Conservation (phyloP, 192 early-diverging fungal species). For the Coemansia sp. region DNA sequence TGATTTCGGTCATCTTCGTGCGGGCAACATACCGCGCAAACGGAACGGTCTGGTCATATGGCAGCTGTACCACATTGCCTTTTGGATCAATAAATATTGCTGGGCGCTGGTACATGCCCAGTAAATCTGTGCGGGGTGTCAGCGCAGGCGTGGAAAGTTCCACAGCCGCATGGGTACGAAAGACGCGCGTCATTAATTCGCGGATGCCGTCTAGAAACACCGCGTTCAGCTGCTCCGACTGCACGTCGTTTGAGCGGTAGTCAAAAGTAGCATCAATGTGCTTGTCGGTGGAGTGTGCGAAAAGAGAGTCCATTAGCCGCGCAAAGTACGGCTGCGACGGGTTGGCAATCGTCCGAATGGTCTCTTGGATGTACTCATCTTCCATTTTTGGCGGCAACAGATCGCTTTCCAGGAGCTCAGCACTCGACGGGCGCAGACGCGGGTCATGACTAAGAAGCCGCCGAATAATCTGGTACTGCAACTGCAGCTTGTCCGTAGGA, state of each 20-base stretch:
- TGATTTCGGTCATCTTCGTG: slow-evolving; percentile 68
- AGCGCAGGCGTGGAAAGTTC: slow-evolving; percentile 80
- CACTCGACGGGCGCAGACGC: slow-evolving; percentile 73
- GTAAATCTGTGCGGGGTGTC: slow-evolving; percentile 65
- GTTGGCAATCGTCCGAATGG: slow-evolving; percentile 85
- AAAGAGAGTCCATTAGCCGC: slow-evolving; percentile 76
- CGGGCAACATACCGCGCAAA: slow-evolving; percentile 85
- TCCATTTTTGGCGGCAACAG: slow-evolving; percentile 81
- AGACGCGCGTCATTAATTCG: slow-evolving; percentile 74
- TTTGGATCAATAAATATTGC: slow-evolving; percentile 79
- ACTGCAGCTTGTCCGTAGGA: slow-evolving; percentile 59
- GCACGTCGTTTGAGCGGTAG: slow-evolving; percentile 57
- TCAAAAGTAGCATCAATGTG: slow-evolving; percentile 93
- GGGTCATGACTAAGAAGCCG: slow-evolving; percentile 73
- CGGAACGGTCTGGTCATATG: slow-evolving; percentile 87
- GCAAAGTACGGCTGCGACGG: slow-evolving; percentile 85
- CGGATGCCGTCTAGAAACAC: slow-evolving; percentile 69
- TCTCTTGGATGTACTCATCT: slow-evolving; percentile 88
- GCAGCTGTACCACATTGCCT: slow-evolving; percentile 81
- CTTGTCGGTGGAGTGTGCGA: slow-evolving; percentile 70
- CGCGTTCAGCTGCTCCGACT: slow-evolving; percentile 60
- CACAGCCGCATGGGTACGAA: slow-evolving; percentile 80
- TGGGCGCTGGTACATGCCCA: slow-evolving; percentile 65
- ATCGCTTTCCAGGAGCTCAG: slow-evolving; percentile 78
- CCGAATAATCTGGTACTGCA: slow-evolving; percentile 70